Evolutionary conservation across 1,139 yeast species (phyloP).

Genomic region (Sugiyamaella grinbergsii): DNA sequence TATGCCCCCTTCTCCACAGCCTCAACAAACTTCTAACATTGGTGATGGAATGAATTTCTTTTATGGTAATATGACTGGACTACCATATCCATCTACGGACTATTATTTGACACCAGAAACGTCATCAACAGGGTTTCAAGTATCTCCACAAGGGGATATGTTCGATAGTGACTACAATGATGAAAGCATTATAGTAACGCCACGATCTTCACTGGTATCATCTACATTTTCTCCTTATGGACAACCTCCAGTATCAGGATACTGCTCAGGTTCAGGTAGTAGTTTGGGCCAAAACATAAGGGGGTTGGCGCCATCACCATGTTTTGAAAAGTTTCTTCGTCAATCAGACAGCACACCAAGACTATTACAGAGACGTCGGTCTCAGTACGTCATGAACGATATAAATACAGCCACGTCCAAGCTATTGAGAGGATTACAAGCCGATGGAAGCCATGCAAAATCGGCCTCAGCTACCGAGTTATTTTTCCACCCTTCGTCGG

Average conservation of each 20-base stretch:
- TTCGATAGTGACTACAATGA: constrained; percentile 23
- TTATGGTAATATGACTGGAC: background rate
- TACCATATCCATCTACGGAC: constrained; percentile 7
- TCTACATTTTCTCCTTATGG: constrained; percentile 21
- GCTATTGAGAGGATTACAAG: background rate
- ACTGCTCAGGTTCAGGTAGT: constrained; percentile 1
- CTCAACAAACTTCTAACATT: background rate
- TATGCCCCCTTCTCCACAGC: background rate
- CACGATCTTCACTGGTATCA: constrained; percentile 18
- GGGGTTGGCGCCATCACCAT: constrained; percentile 10
- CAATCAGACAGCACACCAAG: constrained; percentile 5
- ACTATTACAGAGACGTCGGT: constrained; percentile 19
- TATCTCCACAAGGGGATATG: constrained; percentile 19
- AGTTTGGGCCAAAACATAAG: background rate
- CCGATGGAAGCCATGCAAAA: background rate
- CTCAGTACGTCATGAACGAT: constrained; percentile 17
- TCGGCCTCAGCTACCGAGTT: constrained; percentile 21
- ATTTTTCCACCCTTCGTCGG: constrained; percentile 9
- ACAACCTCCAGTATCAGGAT: constrained; percentile 1
- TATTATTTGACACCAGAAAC: constrained; percentile 14
- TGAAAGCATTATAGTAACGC: constrained; percentile 19
- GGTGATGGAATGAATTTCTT: background rate
- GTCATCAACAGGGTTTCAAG: constrained; percentile 10
- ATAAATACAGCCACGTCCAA: constrained; percentile 16
- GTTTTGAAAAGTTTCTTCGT: constrained; percentile 13